Evolutionary conservation across 2,329 filamentous ascomycete species (phyloP).

Genomic region (Lojkania enalia): DNA sequence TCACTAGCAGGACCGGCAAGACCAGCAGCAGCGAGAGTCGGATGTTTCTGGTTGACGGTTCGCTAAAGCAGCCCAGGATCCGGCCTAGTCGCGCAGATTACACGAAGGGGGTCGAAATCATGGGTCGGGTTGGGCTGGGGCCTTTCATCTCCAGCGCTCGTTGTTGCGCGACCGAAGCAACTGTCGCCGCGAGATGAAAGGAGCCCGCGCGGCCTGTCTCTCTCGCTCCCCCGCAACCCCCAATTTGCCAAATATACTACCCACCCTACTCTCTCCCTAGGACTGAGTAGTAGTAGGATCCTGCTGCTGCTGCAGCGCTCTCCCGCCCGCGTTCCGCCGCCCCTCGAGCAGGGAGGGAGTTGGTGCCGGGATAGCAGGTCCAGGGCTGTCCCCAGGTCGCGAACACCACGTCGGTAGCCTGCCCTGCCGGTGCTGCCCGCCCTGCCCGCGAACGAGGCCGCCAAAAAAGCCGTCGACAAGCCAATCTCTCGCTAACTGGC

Average conservation of each 20-base stretch:
- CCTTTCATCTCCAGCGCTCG: slow-evolving; percentile 11
- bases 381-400: slow-evolving; percentile 23
- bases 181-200: slow-evolving; percentile 22
- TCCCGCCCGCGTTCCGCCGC: too few species aligned
- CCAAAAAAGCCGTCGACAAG: not conserved
- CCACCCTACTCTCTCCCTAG: too few species aligned
- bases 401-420: slow-evolving; percentile 25
- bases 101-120: too few species aligned
- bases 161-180: slow-evolving; percentile 2
- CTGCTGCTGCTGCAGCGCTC: too few species aligned
- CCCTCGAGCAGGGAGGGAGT: too few species aligned
- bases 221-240: too few species aligned
- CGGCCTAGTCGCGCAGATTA: slow-evolving; percentile 11
- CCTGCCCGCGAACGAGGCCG: not conserved
- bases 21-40: not conserved
- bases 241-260: too few species aligned
- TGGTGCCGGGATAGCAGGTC: too few species aligned
- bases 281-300: too few species aligned
- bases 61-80: slow-evolving; percentile 27
- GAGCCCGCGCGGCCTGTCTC: slow-evolving; percentile 9
- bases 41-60: slow-evolving; percentile 19
- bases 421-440: not conserved
- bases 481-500: slow-evolving; percentile 18
- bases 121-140: slow-evolving; percentile 3
- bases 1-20: not conserved